Conservation (phyloP, 2,329 filamentous ascomycete genomes). For the Geosmithia flava region DNA sequence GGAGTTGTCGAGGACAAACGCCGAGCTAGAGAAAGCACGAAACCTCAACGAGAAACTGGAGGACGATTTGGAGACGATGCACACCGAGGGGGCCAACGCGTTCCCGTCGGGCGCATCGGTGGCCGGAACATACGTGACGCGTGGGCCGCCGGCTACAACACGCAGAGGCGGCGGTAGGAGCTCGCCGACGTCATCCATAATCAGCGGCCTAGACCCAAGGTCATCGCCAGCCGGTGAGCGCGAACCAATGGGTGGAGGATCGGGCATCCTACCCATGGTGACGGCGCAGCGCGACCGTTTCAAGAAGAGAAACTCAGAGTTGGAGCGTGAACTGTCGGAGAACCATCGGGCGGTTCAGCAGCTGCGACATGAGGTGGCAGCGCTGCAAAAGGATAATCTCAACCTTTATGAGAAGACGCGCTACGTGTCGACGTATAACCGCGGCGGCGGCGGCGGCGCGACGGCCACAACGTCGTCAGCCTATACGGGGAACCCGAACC, state of each 20-base stretch:
- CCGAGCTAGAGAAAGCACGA: slow-evolving; percentile 74
- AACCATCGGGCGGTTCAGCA: slow-evolving; percentile 72
- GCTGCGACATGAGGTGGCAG: slow-evolving; percentile 79
- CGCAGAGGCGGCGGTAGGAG: slow-evolving; percentile 51
- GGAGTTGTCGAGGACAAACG: slow-evolving; percentile 70
- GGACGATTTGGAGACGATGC: slow-evolving; percentile 78
- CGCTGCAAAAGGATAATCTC: slow-evolving; percentile 90
- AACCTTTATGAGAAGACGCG: slow-evolving; percentile 95
- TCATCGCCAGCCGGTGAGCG: slow-evolving; percentile 26
- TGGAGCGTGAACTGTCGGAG: slow-evolving; percentile 83
- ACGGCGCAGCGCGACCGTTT: slow-evolving; percentile 96
- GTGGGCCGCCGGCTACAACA: slow-evolving; percentile 42
- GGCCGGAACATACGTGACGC: slow-evolving; percentile 74
- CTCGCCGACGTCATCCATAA: slow-evolving; percentile 94
- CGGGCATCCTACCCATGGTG: slow-evolving; percentile 93
- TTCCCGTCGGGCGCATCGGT: slow-evolving; percentile 88
- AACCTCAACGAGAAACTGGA: slow-evolving; percentile 82
- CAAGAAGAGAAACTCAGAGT: slow-evolving; percentile 86
- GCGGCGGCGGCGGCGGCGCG: slow-evolving; percentile 46
- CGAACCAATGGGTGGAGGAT: slow-evolving; percentile 61
- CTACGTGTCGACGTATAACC: slow-evolving; percentile 88
- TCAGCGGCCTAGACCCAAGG: slow-evolving; percentile 82
- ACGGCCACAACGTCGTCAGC: slow-evolving; percentile 38
- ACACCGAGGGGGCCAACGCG: slow-evolving; percentile 70
- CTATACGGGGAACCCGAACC: slow-evolving; percentile 61